Percentiles rank a stretch among this genome's conserved stretches.
Evolutionary conservation across 225 moss, liverwort and hornwort genomes (phyloP).

Genomic region (Ulota crispa): DNA sequence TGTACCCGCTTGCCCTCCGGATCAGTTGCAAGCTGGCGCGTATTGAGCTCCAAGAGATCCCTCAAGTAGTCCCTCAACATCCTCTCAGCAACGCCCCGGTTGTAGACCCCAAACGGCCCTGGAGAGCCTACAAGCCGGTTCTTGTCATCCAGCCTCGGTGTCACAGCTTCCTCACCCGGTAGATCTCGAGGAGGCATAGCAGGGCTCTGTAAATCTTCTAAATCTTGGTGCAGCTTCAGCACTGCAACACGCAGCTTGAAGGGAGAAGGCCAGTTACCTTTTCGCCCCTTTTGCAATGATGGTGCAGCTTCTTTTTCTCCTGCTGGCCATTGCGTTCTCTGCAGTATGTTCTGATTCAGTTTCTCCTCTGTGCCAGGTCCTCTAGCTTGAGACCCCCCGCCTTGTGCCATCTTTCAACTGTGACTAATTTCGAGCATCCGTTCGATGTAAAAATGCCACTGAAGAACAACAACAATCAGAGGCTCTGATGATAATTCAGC

Average conservation of each 20-base stretch:
- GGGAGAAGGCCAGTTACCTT: background rate
- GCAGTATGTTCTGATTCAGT: background rate
- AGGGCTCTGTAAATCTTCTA: constrained; percentile 36
- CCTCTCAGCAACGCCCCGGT: constrained; percentile 42
- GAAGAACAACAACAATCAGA: constrained; percentile 2
- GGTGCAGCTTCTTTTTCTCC: background rate
- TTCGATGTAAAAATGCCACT: background rate
- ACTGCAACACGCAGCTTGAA: constrained; percentile 23
- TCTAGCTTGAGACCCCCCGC: background rate
- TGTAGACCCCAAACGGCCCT: constrained; percentile 18
- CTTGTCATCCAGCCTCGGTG: constrained; percentile 15
- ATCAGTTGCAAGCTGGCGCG: background rate
- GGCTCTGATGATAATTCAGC: constrained; percentile 5
- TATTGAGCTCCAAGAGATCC: constrained; percentile 23
- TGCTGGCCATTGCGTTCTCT: background rate
- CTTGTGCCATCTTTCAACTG: constrained; percentile 18
- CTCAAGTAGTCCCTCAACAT: constrained; percentile 46
- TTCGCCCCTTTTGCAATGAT: background rate
- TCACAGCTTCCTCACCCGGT: constrained; percentile 29
- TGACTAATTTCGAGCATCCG: background rate
- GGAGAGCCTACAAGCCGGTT: constrained; percentile 20
- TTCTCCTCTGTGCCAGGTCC: background rate
- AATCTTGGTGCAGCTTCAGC: constrained; percentile 28
- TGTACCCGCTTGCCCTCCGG: background rate
- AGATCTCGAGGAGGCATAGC: background rate